Conservation (phyloP, 192 early-diverging fungal genomes). For the Podila clonocystis region DNA sequence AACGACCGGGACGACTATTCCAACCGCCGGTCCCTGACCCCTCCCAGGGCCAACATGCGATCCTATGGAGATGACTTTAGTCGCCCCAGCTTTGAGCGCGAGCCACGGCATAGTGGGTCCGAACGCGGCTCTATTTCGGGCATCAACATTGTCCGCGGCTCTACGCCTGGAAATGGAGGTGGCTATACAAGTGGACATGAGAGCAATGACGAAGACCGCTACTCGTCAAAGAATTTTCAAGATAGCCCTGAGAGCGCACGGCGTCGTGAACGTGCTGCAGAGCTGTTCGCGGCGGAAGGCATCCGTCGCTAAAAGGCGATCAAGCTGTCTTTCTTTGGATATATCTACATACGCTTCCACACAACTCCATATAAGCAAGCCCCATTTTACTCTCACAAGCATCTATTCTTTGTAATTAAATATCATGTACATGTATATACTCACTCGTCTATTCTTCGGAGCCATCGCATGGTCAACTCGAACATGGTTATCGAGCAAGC, state of each 20-base stretch:
- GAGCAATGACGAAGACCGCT: slow-evolving; percentile 22
- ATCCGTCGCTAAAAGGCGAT: slow-evolving; percentile 10
- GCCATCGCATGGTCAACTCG: slow-evolving; percentile 73
- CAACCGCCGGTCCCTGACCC: slow-evolving; percentile 34
- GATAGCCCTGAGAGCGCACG: slow-evolving; percentile 36
- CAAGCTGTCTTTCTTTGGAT: not conserved
- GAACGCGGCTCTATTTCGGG: slow-evolving; percentile 21
- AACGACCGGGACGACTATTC: slow-evolving; percentile 37
- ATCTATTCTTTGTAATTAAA: not conserved
- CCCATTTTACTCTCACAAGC: no score
- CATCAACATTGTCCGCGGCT: slow-evolving; percentile 2
- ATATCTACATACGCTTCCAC: not conserved
- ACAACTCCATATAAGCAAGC: no score
- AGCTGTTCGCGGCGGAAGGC: slow-evolving; percentile 40
- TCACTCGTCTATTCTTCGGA: slow-evolving; percentile 35
- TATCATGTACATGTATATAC: slow-evolving; percentile 7
- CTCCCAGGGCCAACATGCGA: slow-evolving; percentile 44
- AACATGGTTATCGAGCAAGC: slow-evolving; percentile 93
- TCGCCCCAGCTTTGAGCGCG: slow-evolving; percentile 30
- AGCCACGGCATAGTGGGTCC: slow-evolving; percentile 32
- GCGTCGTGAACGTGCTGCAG: slow-evolving; percentile 36
- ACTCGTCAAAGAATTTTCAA: not conserved
- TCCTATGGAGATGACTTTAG: slow-evolving; percentile 42
- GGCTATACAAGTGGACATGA: slow-evolving; percentile 3
- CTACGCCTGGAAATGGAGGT: not conserved